Evolutionary conservation across 192 early-diverging fungal genomes (phyloP), one percentile per base, ranked within the genome.

Genomic region (Chytriomyces confervae): DNA sequence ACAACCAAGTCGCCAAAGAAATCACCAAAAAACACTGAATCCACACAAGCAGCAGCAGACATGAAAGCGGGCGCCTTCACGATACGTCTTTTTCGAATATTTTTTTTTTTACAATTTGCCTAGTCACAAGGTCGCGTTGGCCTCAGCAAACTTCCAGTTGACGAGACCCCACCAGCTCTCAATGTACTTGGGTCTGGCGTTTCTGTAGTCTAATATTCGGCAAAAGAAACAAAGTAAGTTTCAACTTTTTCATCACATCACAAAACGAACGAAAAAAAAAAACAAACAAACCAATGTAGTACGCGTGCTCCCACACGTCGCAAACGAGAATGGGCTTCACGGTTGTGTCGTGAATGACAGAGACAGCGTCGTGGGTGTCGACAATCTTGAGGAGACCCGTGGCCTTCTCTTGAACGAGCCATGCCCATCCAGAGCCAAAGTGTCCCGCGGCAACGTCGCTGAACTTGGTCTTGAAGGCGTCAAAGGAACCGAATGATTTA

Each of bases 101-200:
- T 27, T 27, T 36, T 36, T 36, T 36, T 36, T 36, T 36, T 36
- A 36, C 36, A 36, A 2, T 36, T 36, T 36, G 36, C 36, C 36
- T 36, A 36, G 36, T 36, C 36, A 36, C 36, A 36, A 36, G 36
- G 36, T 36, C 36, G 36, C 36, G 36, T 57, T 57, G 53, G 53
- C 13, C 3, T 57, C 53, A 57, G 53, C 53, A 57, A 57, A 57
- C 90, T 96, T 94, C 97, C 97, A 98, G 94, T 98, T 98, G 81
- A 98, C 85, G 0, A 98, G 94, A 43, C 91, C 90, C 95, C 95
- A 98, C 70, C 97, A 91, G 47, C 93, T 93, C 89, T 96, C 94
- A 66, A 98, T 85, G 83, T 98, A 98, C 64, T 96, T 95, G n/a
- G 94, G 94, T 76, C 95, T 93, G 63, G 93, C 97, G 84, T 98